Percentiles rank a stretch among this genome's conserved stretches.
These are phyloP conservation scores for Picochlorum sp. DNA, from an alignment of 139 green algal genomes.

Conservation along the genomic window DNA sequence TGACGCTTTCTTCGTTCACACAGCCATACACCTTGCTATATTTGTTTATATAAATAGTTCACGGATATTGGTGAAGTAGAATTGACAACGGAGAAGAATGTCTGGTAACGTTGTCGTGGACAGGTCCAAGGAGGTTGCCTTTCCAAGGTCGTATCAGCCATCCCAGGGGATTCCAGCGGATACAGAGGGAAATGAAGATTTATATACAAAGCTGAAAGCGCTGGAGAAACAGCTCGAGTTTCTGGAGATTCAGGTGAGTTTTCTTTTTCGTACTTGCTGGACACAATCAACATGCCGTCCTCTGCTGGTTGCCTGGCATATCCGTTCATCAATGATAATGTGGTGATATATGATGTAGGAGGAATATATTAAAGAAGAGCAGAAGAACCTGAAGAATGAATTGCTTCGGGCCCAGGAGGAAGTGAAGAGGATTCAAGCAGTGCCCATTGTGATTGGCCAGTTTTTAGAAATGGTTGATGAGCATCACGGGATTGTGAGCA, in stretches of 20 bases:
- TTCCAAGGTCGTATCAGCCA: neutral
- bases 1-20: no score
- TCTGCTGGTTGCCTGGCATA: no score
- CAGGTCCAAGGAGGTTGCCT: slow-evolving; percentile 1
- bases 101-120: slow-evolving; percentile 6
- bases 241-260: slow-evolving; percentile 84
- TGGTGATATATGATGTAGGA: slow-evolving; percentile 45
- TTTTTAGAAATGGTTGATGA: slow-evolving; percentile 98
- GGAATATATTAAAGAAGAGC: slow-evolving; percentile 99
- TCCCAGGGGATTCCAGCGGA: neutral
- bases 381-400: slow-evolving; percentile 96
- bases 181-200: slow-evolving; percentile 32
- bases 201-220: slow-evolving; percentile 84
- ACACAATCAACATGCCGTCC: neutral
- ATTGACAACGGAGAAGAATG: neutral
- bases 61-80: neutral
- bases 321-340: no score
- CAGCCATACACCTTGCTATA: no score
- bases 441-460: slow-evolving; percentile 97
- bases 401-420: slow-evolving; percentile 95
- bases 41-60: neutral
- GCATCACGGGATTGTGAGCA: slow-evolving; percentile 93
- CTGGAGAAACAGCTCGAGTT: slow-evolving; percentile 95
- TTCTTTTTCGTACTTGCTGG: neutral
- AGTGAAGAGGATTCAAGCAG: slow-evolving; percentile 37